Conservation (phyloP, 225 moss, liverwort and hornwort species). For the Marchantia polymorpha region DNA sequence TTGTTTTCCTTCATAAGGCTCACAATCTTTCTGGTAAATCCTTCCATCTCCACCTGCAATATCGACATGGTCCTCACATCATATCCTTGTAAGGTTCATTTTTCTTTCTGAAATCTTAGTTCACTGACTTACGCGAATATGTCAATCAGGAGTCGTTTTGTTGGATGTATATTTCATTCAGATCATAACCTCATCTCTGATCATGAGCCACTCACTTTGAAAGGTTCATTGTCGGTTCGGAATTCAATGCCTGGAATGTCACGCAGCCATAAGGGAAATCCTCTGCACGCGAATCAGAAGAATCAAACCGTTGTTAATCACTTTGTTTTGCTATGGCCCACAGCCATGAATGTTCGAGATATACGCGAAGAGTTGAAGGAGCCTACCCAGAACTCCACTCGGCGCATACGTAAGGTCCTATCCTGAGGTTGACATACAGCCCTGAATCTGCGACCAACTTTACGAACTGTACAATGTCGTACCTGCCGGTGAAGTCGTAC, state of each 20-base stretch:
- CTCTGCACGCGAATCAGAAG: conserved; percentile 29
- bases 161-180: neutral
- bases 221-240: conserved; percentile 72
- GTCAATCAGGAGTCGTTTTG: too few relatives aligned
- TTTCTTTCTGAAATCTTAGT: neutral
- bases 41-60: conserved; percentile 53
- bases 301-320: neutral
- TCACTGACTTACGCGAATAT: neutral
- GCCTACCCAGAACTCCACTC: conserved; percentile 82
- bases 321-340: neutral
- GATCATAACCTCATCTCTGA: neutral
- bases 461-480: conserved; percentile 65
- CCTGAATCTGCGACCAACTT: conserved; percentile 63
- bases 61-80: neutral
- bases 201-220: conserved; percentile 49
- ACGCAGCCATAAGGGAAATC: conserved; percentile 62
- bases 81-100: neutral
- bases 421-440: conserved; percentile 68
- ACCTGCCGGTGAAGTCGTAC: conserved; percentile 69
- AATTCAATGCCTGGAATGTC: conserved; percentile 67
- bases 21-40: conserved; percentile 63
- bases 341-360: neutral
- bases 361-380: neutral
- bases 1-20: conserved; percentile 49
- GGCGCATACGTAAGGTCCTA: conserved; percentile 82